Percentiles rank a stretch among this genome's conserved stretches.
phyloP scores from a whole-genome alignment of 2,329 filamentous ascomycete species.

The Xylaria sp. region DNA sequence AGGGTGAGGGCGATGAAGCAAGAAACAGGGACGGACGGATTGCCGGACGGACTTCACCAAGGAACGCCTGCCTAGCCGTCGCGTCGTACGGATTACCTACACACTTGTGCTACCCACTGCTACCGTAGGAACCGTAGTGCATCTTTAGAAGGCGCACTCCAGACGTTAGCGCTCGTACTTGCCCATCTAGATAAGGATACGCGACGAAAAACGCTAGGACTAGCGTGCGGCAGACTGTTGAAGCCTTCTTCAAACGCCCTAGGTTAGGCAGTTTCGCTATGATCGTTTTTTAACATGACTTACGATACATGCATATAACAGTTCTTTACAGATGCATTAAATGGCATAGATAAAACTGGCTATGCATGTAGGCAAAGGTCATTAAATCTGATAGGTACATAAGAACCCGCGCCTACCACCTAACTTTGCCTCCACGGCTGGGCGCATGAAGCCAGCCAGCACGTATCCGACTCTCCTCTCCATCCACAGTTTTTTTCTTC shows the following conservation, averaged over 20 bases:
- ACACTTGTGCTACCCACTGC: too few relatives aligned
- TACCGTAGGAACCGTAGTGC: too few relatives aligned
- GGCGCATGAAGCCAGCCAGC: neutral
- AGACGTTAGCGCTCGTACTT: neutral
- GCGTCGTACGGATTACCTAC: too few relatives aligned
- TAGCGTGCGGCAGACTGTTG: neutral
- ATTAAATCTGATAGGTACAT: neutral
- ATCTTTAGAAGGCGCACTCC: too few relatives aligned
- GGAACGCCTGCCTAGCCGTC: too few relatives aligned
- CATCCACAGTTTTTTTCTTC: conserved; percentile 15
- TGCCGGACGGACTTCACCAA: too few relatives aligned
- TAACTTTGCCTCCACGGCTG: neutral
- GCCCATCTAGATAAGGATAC: neutral
- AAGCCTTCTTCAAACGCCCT: neutral
- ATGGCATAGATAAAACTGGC: neutral
- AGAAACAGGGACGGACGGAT: too few relatives aligned
- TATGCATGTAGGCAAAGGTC: neutral
- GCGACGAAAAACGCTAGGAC: neutral
- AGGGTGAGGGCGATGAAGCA: too few relatives aligned
- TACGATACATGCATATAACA: neutral
- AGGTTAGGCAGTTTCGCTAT: neutral
- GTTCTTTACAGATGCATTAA: neutral
- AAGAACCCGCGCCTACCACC: neutral
- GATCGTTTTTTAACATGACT: neutral
- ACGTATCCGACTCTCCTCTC: conserved; percentile 4